Base-by-base conservation (phyloP, 441 rosid genomes). In the Syzygium malaccense region DNA sequence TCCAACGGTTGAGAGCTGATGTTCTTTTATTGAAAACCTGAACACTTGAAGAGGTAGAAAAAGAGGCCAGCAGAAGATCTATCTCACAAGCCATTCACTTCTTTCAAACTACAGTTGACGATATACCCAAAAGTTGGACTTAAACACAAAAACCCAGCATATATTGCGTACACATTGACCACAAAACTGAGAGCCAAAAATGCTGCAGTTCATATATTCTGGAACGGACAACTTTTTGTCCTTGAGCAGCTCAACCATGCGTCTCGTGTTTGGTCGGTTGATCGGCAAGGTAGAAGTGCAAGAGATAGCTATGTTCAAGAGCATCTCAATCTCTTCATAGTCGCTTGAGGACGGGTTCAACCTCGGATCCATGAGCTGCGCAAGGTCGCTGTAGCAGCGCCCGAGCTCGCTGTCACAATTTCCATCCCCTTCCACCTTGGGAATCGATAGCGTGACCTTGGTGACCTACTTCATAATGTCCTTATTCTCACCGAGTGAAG, bases 251-350 rank as follows among this genome's bases (percentile, higher is more conserved):
- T 94, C 96, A 28, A 94, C 95, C 2, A 95, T 96, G 90, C 91
- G 91, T 89, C 96, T 95, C 97, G 93, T 95, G 33, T 94, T 93
- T 12, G 98, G 98, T 86, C 97, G 92, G 75, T 90, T 91, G 17
- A 86, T 57, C 0, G 97, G 95, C 80, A 93, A 90, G 45, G 92
- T 86, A 4, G 95, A 91, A 32, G 96, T 95, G 90, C 97, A 95
- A 4, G 91, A 92, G 66, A 95, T 86, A 14, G 97, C 95, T 7
- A 95, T 91, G 32, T 93, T 92, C 85, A 93, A 86, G 90, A 94
- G 95, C 88, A 86, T 92, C 88, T 92, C 93, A n/a, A 95, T 91
- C 91, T 95, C 95, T 83, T 90, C 93, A 23, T 88, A 91, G 14
- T 95, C 91, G 7, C 55, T 12, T 17, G 68, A 4, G 93, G 93